Evolutionary conservation across 306 rosid species (phyloP), one percentile per base, ranked within the genome.

Genomic region (Pyrus bretschneideri): DNA sequence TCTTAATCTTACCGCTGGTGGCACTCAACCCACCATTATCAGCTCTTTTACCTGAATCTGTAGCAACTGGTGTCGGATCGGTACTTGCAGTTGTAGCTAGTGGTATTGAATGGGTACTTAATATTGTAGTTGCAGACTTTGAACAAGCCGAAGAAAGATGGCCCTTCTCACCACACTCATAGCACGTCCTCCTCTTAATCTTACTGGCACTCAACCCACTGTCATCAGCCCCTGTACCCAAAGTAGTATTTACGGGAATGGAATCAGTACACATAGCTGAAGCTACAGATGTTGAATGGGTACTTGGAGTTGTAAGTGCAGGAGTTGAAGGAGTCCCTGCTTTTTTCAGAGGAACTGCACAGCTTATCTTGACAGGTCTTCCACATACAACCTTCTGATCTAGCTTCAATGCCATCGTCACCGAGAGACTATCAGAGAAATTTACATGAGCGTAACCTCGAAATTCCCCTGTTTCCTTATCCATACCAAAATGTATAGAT

Each of bases 401-500:
- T 81, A 92, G 81, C 79, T 87, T 73, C 57, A 95, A 74, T 10
- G 97, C 97, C 69, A 72, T 84, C 44, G 80, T 87, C 30, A 95
- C 79, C 2, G 97, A 92, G 67, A 87, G 72, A 42, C 84, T 82
- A 52, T 95, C 88, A 6, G 86, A 51, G 76, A 92, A 90, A 85
- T 95, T 94, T 10, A 95, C 85, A 27, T 92, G 97, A 30, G 97
- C 96, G 71, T 87, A 95, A 63, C 98, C 97, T 44, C 87, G 84
- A 42, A 95, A 95, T 81, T 90, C 91, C 61, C 90, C 97, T 0
- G 97, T 92, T 38, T 90, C 96, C 91, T 90, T 95, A 87, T 92
- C 91, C 86, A 72, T 82, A 58, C 97, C 97, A 3, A 95, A 87
- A 66, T 88, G 84, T 46, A 89, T 60, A 11, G 93, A 88, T 1